phyloP scores from a whole-genome alignment of 768 basidiomycete species.

The Amylocystis lapponica region DNA sequence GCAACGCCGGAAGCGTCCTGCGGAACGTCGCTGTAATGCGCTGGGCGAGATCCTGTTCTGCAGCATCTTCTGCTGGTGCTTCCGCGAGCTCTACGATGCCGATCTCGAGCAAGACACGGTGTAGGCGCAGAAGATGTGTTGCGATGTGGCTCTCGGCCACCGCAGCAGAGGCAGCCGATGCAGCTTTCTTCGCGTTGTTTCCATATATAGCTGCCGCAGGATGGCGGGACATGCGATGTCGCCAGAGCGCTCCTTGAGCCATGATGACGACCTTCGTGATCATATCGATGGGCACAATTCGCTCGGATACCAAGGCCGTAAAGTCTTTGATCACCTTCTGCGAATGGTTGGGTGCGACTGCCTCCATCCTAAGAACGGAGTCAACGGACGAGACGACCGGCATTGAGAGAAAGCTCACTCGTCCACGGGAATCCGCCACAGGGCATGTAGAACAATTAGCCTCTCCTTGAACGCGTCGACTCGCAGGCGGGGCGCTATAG shows the following conservation, averaged over 20 bases:
- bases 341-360: no score
- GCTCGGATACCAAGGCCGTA: constrained; percentile 52
- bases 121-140: constrained; percentile 60
- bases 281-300: constrained; percentile 67
- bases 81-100: constrained; percentile 58
- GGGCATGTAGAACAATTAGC: constrained; percentile 69
- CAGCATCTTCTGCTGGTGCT: constrained; percentile 44
- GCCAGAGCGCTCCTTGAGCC: constrained; percentile 80
- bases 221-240: constrained; percentile 68
- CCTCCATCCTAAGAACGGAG: constrained; percentile 31
- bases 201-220: no score
- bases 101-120: constrained; percentile 58
- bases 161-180: not conserved
- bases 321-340: constrained; percentile 52
- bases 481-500: constrained; percentile 41
- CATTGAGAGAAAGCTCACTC: constrained; percentile 41
- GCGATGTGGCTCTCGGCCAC: constrained; percentile 59
- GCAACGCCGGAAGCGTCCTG: constrained; percentile 78
- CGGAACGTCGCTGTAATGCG: constrained; percentile 83
- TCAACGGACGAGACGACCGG: not conserved
- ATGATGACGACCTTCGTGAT: constrained; percentile 72
- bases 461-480: constrained; percentile 68
- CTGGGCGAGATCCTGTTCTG: constrained; percentile 63
- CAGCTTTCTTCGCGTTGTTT: no score
- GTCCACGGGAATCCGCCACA: constrained; percentile 53